Base-by-base conservation (phyloP, 257 asterid species). In the Avicennia marina region DNA sequence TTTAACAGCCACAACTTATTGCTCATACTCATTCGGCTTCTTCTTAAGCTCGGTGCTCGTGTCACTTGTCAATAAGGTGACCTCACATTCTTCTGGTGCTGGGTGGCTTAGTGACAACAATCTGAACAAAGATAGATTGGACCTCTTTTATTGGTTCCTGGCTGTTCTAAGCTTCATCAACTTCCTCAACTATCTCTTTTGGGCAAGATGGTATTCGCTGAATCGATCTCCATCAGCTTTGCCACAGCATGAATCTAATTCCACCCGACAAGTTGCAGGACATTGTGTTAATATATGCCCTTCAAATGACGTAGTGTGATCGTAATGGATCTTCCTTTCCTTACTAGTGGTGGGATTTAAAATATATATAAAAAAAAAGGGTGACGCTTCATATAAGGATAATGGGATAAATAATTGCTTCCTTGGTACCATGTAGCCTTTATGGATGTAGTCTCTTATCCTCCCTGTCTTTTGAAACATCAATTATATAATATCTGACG, bases 11-110 rank as follows among this genome's bases (percentile, higher is more conserved):
- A 62, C 85, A 0, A 85, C 98, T 13, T 91, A 88, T 36, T 91
- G 96, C 60, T 91, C 98, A 0, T 91, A 85, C 58, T 83, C 98
- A 0, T 88, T 88, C 27, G 98, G 98, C 0, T 91, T 87, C 67
- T 91, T 70, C 34, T 32, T 83, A 0, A 91, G 98, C 76, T 87
- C 98, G 0, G 64, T 85, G 10, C 83, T 91, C 0, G 98, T 91
- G 41, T 79, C 96, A 22, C 31, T 88, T 4, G 95, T 91, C 59
- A 83, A 91, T 47, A 77, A 73, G 75, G 74, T 81, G 33, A 85
- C 90, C 26, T 49, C 68, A 0, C 19, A 12, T 10, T 51, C 70
- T 0, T 47, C 65, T 1, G 52, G 54, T 13, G 68, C 58, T 4
- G 98, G 98, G 2, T 91, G 98, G 96, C 74, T 87, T 0, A 65